A percentile compares a stretch with the other conserved stretches of the same genome.
These are phyloP conservation scores for Botryosphaeria dothidea DNA, from an alignment of 2,329 filamentous ascomycete species.

Conservation along the genomic window DNA sequence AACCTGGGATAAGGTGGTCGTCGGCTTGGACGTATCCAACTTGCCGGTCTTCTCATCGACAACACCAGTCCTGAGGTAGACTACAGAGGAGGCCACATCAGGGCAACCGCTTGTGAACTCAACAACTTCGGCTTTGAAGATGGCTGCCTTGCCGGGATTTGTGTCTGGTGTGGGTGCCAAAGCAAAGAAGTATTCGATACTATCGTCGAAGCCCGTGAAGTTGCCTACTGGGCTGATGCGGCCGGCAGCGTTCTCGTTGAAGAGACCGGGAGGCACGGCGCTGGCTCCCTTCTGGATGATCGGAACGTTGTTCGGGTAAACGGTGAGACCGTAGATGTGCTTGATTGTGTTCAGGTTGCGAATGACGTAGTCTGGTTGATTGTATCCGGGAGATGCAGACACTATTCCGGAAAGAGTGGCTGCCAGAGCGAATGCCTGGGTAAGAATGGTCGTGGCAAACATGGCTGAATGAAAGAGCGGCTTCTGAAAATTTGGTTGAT, in stretches of 20 bases:
- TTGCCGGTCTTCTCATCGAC: background rate
- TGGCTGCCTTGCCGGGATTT: background rate
- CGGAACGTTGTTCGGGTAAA: slow-evolving; percentile 41
- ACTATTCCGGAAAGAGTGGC: background rate
- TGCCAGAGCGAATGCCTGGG: background rate
- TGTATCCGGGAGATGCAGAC: background rate
- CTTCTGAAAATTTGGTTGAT: no score
- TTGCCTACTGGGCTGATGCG: slow-evolving; percentile 45
- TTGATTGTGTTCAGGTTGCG: background rate
- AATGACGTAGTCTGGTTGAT: background rate
- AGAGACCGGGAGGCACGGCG: slow-evolving; percentile 42
- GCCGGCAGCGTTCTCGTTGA: slow-evolving; percentile 40
- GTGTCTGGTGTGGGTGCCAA: background rate
- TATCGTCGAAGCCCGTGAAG: slow-evolving; percentile 44
- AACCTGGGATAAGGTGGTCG: slow-evolving; percentile 23
- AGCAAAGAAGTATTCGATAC: slow-evolving; percentile 44
- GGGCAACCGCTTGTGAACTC: slow-evolving; percentile 37
- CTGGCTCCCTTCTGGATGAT: slow-evolving; percentile 36
- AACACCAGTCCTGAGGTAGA: slow-evolving; percentile 31
- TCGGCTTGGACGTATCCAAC: background rate
- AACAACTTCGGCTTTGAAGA: slow-evolving; percentile 26
- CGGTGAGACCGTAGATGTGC: slow-evolving; percentile 42
- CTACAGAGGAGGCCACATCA: slow-evolving; percentile 40
- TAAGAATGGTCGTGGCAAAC: background rate
- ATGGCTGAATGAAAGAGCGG: no score